Evolutionary conservation across 129 eudicot genomes (phyloP), one percentile per base, ranked within the genome.

Genomic region (Chrysanthemum makinoi): DNA sequence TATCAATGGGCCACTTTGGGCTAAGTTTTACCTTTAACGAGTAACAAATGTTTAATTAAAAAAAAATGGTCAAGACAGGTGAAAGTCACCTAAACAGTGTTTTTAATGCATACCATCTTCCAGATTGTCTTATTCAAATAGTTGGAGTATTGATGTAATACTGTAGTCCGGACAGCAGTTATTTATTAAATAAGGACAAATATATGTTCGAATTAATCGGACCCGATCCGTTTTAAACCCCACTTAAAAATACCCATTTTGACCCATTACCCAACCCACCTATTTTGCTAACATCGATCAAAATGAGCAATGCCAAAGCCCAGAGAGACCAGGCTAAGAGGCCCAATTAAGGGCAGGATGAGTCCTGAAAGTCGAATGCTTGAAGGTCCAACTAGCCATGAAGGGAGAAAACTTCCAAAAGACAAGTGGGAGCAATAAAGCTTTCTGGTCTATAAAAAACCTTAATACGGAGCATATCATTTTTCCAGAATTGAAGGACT

Each of bases 301-400:
- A 43, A 62, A 57, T 17, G 61, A 47, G 68, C 35, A 66, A 57
- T 33, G 16, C 60, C 52, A 67, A 66, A 66, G 50, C 58, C 49
- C 66, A 22, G 28, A 19, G 4, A 50, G 46, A 17, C 10, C 70
- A 62, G 18, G n/a, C 16, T 20, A 74, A 65, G 65, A 74, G 65
- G 66, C 79, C 59, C 73, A 55, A 47, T 26, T 55, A 55, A 69
- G 18, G 33, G 19, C 65, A 51, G 17, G 54, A 15, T 64, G 16
- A 74, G 39, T 51, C 26, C 46, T 35, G 43, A 62, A 73, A 12
- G 11, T 16, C 33, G 4, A 55, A 64, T 35, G 35, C 43, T 39
- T 74, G 18, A 64, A 39, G 46, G 72, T 55, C 72, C 63, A 74
- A 74, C 18, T 53, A 74, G 56, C 47, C 54, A 12, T 64, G 24